phyloP scores from a whole-genome alignment of 805 yeast genomes.

The Millerozyma acaciae region DNA sequence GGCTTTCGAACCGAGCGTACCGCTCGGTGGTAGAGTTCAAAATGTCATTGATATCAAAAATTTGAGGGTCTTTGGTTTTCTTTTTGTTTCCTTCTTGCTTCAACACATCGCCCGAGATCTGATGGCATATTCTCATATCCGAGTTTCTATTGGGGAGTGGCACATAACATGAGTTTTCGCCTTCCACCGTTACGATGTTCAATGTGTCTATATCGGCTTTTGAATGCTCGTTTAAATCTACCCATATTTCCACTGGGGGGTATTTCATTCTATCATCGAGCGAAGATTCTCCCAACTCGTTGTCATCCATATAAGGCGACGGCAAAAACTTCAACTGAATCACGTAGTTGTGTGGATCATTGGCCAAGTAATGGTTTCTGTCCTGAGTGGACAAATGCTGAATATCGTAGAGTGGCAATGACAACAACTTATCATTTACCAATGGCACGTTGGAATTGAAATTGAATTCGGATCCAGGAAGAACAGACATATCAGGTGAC shows the following conservation, averaged over 20 bases:
- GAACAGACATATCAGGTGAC: slow-evolving; percentile 4
- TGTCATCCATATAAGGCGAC: slow-evolving; percentile 30
- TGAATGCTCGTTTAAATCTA: slow-evolving; percentile 35
- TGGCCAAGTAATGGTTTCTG: slow-evolving; percentile 16
- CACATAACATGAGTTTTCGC: slow-evolving; percentile 40
- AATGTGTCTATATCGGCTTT: slow-evolving; percentile 36
- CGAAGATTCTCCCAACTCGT: slow-evolving; percentile 3
- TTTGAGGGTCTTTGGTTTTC: slow-evolving; percentile 3
- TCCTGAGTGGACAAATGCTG: slow-evolving; percentile 13
- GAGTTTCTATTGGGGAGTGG: slow-evolving; percentile 37
- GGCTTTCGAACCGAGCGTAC: slow-evolving; percentile 28
- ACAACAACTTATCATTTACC: slow-evolving; percentile 27
- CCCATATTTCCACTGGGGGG: slow-evolving; percentile 59
- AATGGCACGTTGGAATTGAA: slow-evolving; percentile 35
- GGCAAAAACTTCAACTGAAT: slow-evolving; percentile 48
- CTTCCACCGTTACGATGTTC: slow-evolving; percentile 41
- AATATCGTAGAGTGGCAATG: slow-evolving; percentile 22
- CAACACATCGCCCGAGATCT: slow-evolving; percentile 32
- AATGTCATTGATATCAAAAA: slow-evolving; percentile 7
- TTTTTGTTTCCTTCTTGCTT: slow-evolving; percentile 6
- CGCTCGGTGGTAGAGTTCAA: slow-evolving; percentile 19
- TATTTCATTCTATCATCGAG: slow-evolving; percentile 23
- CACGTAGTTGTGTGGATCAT: slow-evolving; percentile 32
- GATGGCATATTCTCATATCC: slow-evolving; percentile 46
- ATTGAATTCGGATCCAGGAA: slow-evolving; percentile 10